phyloP scores from a whole-genome alignment of 1,139 yeast genomes.

The Zygotorulaspora mrakii region DNA sequence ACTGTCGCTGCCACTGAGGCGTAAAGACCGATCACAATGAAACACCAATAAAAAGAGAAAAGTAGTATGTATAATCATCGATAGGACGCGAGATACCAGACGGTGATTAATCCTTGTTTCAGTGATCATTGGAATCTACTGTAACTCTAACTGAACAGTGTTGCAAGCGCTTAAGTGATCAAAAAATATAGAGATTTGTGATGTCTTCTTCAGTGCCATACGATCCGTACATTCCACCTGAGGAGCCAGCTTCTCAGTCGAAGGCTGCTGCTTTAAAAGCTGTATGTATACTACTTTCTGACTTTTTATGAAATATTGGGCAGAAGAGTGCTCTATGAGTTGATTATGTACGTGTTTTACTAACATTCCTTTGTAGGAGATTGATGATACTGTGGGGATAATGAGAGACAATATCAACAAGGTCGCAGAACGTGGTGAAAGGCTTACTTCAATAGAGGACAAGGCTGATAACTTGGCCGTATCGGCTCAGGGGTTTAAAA shows the following conservation, averaged over 20 bases:
- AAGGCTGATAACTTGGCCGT: constrained; percentile 92
- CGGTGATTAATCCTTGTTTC: too few relatives aligned
- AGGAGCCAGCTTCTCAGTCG: constrained; percentile 50
- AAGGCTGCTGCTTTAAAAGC: constrained; percentile 86
- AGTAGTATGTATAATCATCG: not conserved
- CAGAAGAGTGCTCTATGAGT: too few relatives aligned
- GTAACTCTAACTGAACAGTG: too few relatives aligned
- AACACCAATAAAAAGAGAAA: constrained; percentile 3
- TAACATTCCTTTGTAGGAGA: constrained; percentile 50
- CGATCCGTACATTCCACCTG: constrained; percentile 81
- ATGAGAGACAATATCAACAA: constrained; percentile 97
- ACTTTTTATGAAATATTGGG: not conserved
- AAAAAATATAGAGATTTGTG: constrained; percentile 1
- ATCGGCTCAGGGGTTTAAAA: constrained; percentile 91
- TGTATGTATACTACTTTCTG: constrained; percentile 44
- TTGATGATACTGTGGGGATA: constrained; percentile 94
- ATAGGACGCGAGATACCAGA: too few relatives aligned
- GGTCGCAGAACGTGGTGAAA: constrained; percentile 91
- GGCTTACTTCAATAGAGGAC: constrained; percentile 87
- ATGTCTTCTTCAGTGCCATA: constrained; percentile 86
- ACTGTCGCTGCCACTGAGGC: constrained; percentile 2
- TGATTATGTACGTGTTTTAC: too few relatives aligned
- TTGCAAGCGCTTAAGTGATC: not conserved
- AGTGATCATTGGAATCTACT: too few relatives aligned
- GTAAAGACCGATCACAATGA: constrained; percentile 4